Evolutionary conservation across 75 land plant genomes (phyloP).

Genomic region (Azolla pinnata): DNA sequence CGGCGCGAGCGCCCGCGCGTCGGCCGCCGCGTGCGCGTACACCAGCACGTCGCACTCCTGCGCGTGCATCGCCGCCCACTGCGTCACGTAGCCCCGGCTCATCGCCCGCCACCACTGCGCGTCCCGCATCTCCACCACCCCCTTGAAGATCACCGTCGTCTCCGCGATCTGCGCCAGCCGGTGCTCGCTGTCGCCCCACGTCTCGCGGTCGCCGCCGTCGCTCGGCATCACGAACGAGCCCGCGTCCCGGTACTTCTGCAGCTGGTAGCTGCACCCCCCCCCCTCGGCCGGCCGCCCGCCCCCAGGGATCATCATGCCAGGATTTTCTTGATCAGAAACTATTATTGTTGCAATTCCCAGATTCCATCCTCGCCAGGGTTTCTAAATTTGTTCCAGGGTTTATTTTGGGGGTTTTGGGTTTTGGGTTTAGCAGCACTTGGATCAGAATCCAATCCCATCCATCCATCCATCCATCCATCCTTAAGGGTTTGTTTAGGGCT

Average conservation of each 20-base stretch:
- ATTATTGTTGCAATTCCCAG: no score
- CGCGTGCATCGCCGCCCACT: slow-evolving; percentile 52
- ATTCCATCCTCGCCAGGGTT: no score
- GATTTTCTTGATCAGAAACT: no score
- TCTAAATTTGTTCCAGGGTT: no score
- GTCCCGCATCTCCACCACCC: slow-evolving; percentile 33
- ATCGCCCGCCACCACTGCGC: slow-evolving; percentile 44
- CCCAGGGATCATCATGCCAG: no score
- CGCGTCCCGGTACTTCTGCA: slow-evolving; percentile 40
- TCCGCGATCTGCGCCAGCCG: slow-evolving; percentile 40
- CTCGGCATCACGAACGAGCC: slow-evolving; percentile 34
- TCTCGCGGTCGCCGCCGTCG: slow-evolving; percentile 32
- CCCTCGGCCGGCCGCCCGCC: no score
- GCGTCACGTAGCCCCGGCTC: slow-evolving; percentile 37
- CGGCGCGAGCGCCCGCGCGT: slow-evolving; percentile 25
- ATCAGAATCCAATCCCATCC: no score
- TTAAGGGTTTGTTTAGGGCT: no score
- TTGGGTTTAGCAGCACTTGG: no score
- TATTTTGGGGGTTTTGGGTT: no score
- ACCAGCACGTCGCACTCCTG: slow-evolving; percentile 84
- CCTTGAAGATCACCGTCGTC: slow-evolving; percentile 45
- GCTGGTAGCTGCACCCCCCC: slow-evolving; percentile 37
- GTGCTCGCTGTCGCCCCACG: slow-evolving; percentile 52
- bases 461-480: no score
- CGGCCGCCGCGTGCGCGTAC: slow-evolving; percentile 39